phyloP scores from a whole-genome alignment of 1,284 basidiomycete genomes.

The Apiotrichum siamense region DNA sequence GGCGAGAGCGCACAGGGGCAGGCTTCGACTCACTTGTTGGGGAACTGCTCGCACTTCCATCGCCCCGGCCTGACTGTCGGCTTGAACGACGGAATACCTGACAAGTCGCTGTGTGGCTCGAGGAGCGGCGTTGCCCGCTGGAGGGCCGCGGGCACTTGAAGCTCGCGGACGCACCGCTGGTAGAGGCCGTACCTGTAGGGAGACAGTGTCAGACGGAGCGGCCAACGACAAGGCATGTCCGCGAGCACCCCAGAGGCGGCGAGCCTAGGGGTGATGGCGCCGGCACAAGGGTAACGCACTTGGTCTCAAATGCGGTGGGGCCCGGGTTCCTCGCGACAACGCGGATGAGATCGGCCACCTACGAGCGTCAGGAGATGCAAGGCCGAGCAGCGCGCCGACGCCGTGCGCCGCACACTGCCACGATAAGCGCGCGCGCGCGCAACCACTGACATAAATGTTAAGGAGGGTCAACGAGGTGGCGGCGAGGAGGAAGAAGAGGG shows the following conservation, averaged over 20 bases:
- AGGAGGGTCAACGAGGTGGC: constrained; percentile 41
- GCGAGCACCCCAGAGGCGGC: background rate
- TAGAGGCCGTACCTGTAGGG: constrained; percentile 44
- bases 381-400: background rate
- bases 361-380: background rate
- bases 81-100: background rate
- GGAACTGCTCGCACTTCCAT: constrained; percentile 40
- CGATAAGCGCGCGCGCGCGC: no score
- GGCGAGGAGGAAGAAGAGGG: constrained; percentile 37
- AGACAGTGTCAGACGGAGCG: background rate
- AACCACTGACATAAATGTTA: constrained; percentile 42
- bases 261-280: background rate
- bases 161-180: constrained; percentile 38
- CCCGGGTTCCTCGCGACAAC: constrained; percentile 33
- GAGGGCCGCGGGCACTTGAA: constrained; percentile 24
- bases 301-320: constrained; percentile 41
- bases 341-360: constrained; percentile 41
- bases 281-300: constrained; percentile 24
- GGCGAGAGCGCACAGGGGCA: no score
- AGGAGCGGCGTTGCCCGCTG: constrained; percentile 30
- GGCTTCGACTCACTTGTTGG: constrained; percentile 33
- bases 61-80: constrained; percentile 3
- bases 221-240: background rate
- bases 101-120: background rate
- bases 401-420: background rate